phyloP scores from a whole-genome alignment of 305 asterid species.

The Solanum hybrid region DNA sequence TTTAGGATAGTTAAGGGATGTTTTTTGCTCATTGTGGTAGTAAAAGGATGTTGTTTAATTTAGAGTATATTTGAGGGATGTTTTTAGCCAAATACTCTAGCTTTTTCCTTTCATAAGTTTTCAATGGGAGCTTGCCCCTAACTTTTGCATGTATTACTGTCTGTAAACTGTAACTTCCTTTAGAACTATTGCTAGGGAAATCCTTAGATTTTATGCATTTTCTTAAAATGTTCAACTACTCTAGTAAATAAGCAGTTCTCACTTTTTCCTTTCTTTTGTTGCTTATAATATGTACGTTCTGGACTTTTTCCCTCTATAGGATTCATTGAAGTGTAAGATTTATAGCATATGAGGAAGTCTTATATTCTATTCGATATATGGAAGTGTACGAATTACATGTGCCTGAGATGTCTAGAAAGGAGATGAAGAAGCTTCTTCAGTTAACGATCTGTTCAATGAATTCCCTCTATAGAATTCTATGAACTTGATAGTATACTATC shows the following conservation, averaged over 20 bases:
- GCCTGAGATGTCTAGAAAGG: neutral
- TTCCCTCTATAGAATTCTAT: neutral
- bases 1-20: no score
- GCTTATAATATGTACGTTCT: neutral
- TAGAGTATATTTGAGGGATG: no score
- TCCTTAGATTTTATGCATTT: neutral
- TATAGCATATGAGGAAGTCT: neutral
- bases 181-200: neutral
- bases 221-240: neutral
- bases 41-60: no score
- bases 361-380: neutral
- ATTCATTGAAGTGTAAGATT: neutral
- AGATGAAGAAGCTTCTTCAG: neutral
- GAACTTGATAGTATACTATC: neutral
- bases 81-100: neutral
- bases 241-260: neutral
- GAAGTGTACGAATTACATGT: neutral
- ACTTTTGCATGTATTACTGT: neutral
- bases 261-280: neutral
- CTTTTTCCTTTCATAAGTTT: neutral
- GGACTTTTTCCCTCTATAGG: neutral
- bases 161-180: neutral
- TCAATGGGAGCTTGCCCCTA: neutral
- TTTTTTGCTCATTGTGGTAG: no score
- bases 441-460: neutral